phyloP scores from a whole-genome alignment of 2,329 filamentous ascomycete genomes.

The Daldinia eschscholtzii region DNA sequence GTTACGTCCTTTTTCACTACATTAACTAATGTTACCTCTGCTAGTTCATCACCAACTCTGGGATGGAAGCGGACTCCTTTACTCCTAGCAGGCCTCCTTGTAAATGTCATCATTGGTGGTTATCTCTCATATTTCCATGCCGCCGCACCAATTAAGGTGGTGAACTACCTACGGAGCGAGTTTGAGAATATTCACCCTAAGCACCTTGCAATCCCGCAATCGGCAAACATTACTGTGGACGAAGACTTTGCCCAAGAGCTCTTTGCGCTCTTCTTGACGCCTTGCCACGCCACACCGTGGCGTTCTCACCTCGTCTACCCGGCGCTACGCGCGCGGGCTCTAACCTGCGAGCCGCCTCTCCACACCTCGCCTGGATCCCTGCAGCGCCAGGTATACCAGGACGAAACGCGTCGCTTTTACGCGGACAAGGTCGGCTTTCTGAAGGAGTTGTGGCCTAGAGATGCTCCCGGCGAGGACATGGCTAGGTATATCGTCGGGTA shows the following conservation, averaged over 20 bases:
- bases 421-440: slow-evolving; percentile 71
- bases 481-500: slow-evolving; percentile 73
- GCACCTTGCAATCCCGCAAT: slow-evolving; percentile 51
- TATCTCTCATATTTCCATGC: slow-evolving; percentile 86
- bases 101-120: slow-evolving; percentile 78
- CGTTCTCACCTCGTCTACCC: slow-evolving; percentile 86
- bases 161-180: slow-evolving; percentile 79
- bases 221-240: slow-evolving; percentile 45
- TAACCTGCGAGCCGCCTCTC: slow-evolving; percentile 91
- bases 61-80: slow-evolving; percentile 65
- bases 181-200: slow-evolving; percentile 71
- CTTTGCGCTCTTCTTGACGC: slow-evolving; percentile 87
- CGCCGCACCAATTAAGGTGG: slow-evolving; percentile 79
- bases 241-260: slow-evolving; percentile 59
- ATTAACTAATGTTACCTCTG: slow-evolving; percentile 48
- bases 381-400: slow-evolving; percentile 77
- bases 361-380: slow-evolving; percentile 68
- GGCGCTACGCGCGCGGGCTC: slow-evolving; percentile 80
- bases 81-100: slow-evolving; percentile 68
- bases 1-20: slow-evolving; percentile 74
- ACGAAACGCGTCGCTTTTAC: slow-evolving; percentile 95
- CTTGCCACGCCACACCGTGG: slow-evolving; percentile 97
- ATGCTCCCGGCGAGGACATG: slow-evolving; percentile 53
- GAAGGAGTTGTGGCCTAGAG: slow-evolving; percentile 63
- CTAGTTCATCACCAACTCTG: slow-evolving; percentile 49